Conservation (phyloP, 1,284 basidiomycete genomes). For the Melampsora larici-populina region DNA sequence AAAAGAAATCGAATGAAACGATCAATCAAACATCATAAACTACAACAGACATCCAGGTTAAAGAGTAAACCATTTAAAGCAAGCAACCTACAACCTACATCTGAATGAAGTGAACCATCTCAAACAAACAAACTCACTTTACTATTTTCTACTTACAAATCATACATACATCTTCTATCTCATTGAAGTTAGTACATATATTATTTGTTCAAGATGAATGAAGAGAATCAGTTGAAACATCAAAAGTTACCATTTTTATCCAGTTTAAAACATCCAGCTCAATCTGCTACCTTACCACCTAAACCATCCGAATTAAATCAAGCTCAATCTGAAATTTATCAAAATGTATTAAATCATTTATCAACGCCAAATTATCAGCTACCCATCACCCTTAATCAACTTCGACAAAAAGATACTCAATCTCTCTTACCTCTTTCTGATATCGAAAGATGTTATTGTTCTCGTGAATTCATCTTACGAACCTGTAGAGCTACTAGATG, state of each 20-base stretch:
- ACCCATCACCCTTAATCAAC: background rate
- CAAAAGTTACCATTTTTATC: background rate
- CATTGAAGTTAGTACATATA: background rate
- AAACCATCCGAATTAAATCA: background rate
- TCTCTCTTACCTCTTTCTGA: slow-evolving; percentile 48
- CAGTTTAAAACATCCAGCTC: background rate
- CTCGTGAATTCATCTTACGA: slow-evolving; percentile 52
- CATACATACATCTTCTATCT: background rate
- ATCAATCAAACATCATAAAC: too few relatives aligned
- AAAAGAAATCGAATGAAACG: too few relatives aligned
- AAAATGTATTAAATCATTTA: background rate
- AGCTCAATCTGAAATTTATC: background rate
- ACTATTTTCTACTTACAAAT: background rate
- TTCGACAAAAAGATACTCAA: background rate
- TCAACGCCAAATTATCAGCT: background rate
- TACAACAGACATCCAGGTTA: too few relatives aligned
- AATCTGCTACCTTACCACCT: background rate
- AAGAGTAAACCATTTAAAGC: too few relatives aligned
- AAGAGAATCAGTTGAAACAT: too few relatives aligned
- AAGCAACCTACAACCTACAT: too few relatives aligned
- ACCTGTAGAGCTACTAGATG: slow-evolving; percentile 55
- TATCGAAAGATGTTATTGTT: slow-evolving; percentile 53
- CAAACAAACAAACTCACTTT: background rate
- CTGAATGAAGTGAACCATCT: too few relatives aligned
- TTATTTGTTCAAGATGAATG: background rate